Evolutionary conservation across 2,329 filamentous ascomycete species (phyloP), one percentile per base, ranked within the genome.

Genomic region (Thelonectria rubi): DNA sequence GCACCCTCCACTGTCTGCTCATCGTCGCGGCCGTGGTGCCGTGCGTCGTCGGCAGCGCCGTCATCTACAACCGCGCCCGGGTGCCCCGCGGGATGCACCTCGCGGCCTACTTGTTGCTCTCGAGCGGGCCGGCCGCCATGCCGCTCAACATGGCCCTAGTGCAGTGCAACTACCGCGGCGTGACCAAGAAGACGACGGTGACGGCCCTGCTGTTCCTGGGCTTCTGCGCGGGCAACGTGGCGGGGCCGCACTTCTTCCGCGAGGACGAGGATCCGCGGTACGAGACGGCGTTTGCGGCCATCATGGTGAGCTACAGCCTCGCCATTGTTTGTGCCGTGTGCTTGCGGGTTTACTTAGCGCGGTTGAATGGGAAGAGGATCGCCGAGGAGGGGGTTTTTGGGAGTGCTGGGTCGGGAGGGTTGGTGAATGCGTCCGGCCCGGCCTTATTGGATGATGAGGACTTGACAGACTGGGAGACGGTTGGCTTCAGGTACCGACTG

Each of bases 101-200:
- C 0, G 80, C 87, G 32, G 85, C 83, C 3, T 88, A 87, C 72
- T 88, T 87, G 67, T 73, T 87, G 10, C 77, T 88, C 3, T 81
- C 81, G 1, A 81, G 82, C 0, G 84, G 84, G 0, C 81, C 85
- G 0, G 78, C 82, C 0, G 81, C 81, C 2, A 79, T 88, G 74
- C 85, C 86, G 0, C 78, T 88, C 1, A 79, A 80, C 11, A 79
- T 87, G 74, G 81, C 84, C 0, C 79, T 87, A 0, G 81, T 86
- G 3, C 82, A 84, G 69, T 78, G 82, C 15, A 87, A 87, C 69
- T 84, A 81, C 65, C 79, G 81, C 12, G 85, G 85, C 15, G 82
- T 85, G 18, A 86, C 84, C 32, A 87, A 87, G 77, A 87, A 86
- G 73, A 84, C 85, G 79, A 86, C 84, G 7, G 81, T 86, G 57